Conservation (phyloP, 768 basidiomycete genomes). For the Tulasnella sp. region DNA sequence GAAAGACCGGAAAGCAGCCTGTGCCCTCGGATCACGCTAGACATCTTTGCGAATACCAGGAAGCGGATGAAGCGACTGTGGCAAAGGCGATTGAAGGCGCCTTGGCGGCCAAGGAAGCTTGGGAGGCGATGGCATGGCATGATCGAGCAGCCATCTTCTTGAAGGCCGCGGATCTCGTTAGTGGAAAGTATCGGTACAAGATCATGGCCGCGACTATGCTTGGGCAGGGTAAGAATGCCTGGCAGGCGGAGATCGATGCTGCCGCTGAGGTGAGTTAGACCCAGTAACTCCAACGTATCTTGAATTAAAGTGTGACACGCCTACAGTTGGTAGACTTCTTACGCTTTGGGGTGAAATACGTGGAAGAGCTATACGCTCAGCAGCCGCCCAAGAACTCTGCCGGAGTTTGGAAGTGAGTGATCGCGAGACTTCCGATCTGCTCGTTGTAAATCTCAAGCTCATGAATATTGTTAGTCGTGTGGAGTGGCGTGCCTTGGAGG, state of each 20-base stretch:
- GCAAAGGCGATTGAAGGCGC: constrained; percentile 76
- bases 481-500: constrained; percentile 96
- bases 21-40: constrained; percentile 80
- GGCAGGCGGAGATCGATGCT: constrained; percentile 99
- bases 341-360: constrained; percentile 92
- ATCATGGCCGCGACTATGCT: constrained; percentile 94
- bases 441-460: background rate
- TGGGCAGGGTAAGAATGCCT: constrained; percentile 97
- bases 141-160: constrained; percentile 97
- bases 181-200: constrained; percentile 92
- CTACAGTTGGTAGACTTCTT: constrained; percentile 78
- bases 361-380: constrained; percentile 85
- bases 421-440: too few relatives aligned
- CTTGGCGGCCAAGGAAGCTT: constrained; percentile 71
- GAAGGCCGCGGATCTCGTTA: constrained; percentile 91
- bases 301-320: background rate
- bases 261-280: constrained; percentile 76
- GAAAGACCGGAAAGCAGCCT: constrained; percentile 63
- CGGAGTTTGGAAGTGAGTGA: constrained; percentile 87
- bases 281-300: background rate
- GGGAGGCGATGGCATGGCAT: constrained; percentile 94
- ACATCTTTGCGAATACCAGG: constrained; percentile 76
- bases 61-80: constrained; percentile 71
- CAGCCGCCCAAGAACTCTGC: constrained; percentile 81
- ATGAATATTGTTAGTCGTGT: constrained; percentile 49